phyloP scores from a whole-genome alignment of 345 rosid genomes.

The Brassica incana region DNA sequence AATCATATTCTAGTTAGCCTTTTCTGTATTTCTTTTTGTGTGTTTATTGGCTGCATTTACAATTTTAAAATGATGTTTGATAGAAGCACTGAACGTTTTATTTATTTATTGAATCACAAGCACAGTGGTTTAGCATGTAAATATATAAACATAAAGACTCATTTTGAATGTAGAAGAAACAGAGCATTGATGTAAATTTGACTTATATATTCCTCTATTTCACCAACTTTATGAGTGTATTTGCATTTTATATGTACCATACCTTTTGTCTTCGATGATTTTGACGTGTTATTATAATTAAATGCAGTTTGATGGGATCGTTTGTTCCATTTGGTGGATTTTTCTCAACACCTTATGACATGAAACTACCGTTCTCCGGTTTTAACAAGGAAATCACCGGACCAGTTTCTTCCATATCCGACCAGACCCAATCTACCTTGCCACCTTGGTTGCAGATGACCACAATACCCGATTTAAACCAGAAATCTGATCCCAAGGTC shows the following conservation, averaged over 20 bases:
- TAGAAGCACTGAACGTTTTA: background rate
- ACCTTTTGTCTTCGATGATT: background rate
- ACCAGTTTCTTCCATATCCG: slow-evolving; percentile 54
- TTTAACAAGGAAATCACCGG: slow-evolving; percentile 22
- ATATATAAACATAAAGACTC: background rate
- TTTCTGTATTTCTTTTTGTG: background rate
- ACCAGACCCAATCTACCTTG: slow-evolving; percentile 57
- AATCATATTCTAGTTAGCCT: background rate
- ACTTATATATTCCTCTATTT: background rate
- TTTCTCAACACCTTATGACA: slow-evolving; percentile 64
- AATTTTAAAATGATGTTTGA: background rate
- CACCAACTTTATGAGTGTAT: slow-evolving; percentile 16
- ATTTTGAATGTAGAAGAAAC: slow-evolving; percentile 1
- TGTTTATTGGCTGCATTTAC: background rate
- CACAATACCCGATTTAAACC: slow-evolving; percentile 43
- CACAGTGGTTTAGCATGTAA: background rate
- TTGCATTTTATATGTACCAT: background rate
- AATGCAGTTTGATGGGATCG: slow-evolving; percentile 85
- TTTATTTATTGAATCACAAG: background rate
- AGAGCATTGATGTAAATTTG: background rate
- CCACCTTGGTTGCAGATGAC: slow-evolving; percentile 78
- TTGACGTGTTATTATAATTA: background rate
- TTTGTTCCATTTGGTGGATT: slow-evolving; percentile 93
- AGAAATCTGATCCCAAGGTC: slow-evolving; percentile 50
- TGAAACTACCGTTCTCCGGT: slow-evolving; percentile 46